These are phyloP conservation scores for Quillaja saponaria DNA, from an alignment of 306 rosid species.

Conservation along the genomic window DNA sequence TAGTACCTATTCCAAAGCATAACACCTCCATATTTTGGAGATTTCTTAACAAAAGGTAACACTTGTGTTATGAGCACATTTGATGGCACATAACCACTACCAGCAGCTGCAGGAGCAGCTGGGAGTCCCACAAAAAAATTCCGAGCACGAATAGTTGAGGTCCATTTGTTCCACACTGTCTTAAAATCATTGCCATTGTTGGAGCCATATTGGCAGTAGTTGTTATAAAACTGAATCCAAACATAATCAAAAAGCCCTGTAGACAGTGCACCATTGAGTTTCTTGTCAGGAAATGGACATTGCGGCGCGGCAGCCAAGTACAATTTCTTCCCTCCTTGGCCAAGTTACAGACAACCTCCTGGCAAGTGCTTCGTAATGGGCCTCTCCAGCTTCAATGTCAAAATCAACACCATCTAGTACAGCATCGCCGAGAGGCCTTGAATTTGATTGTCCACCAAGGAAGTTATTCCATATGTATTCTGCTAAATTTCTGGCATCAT, in stretches of 20 bases:
- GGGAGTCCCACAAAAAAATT: constrained; percentile 21
- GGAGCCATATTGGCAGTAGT: constrained; percentile 19
- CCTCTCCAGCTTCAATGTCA: constrained; percentile 31
- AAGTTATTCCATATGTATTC: constrained; percentile 44
- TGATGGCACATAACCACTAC: constrained; percentile 19
- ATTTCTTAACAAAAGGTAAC: not conserved
- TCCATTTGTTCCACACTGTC: constrained; percentile 37
- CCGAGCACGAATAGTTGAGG: not conserved
- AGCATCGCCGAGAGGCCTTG: constrained; percentile 37
- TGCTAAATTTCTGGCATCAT: constrained; percentile 24
- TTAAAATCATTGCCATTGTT: constrained; percentile 18
- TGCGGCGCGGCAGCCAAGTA: constrained; percentile 40
- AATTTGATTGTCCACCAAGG: constrained; percentile 37
- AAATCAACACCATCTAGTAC: constrained; percentile 40
- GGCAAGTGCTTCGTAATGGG: constrained; percentile 22
- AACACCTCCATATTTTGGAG: constrained; percentile 22
- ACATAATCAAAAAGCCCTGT: constrained; percentile 41
- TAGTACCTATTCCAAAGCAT: constrained; percentile 23
- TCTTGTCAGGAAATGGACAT: constrained; percentile 32
- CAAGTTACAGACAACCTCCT: constrained; percentile 19
- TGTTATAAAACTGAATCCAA: constrained; percentile 44
- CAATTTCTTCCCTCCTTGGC: constrained; percentile 18
- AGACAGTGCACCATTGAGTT: constrained; percentile 8
- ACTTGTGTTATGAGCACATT: not conserved
- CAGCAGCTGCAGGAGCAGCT: not conserved